Base-by-base conservation (phyloP, 495 filamentous ascomycete genomes). In the Trichoderma reesei region DNA sequence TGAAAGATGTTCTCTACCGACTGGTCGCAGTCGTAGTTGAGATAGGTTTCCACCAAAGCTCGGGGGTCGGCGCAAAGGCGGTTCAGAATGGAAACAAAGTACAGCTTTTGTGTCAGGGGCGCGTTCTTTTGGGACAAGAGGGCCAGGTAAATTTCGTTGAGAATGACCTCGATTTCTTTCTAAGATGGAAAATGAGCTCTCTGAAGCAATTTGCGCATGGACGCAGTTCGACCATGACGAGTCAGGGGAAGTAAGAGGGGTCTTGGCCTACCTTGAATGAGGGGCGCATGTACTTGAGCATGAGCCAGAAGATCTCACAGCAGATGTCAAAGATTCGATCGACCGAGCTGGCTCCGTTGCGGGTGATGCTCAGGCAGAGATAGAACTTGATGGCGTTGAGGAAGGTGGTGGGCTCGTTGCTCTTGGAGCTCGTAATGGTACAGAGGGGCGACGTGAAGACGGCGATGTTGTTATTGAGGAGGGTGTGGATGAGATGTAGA, bases 1-100 rank as follows among this genome's bases (percentile, higher is more conserved):
- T 99, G 93, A 74, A 96, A 97, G 70, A 98, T 96, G 69, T 99
- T 98, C 74, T 99, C 95, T 67, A 97, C 80, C 31, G 90, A 89
- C 39, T 91, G 81, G 69, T 98, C 95, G 74, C 95, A 99, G 70
- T 99, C 95, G 68, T 99, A 99, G 72, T 99, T 99, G 63, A 99
- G 83, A 73, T 98, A 99, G 16, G 94, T 87, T 76, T 99, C 95
- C 5, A 99, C 95, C 65, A 99, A 72, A 0, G 90, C 92, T 42
- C 90, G 80, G 5, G 92, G 90, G 71, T 99, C 93, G 14, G 84
- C 87, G 60, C 88, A 90, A 38, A 98, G 77, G 64, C 93, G 80
- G 66, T 90, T 90, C 44, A 99, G 78, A 41, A 98, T 82, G 61
- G 87, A 86, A 76, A 99, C 85, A 65, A 98, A 91, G 65, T 92